Base-by-base conservation (phyloP, 148 eudicot genomes). In the Fagopyrum tataricum region DNA sequence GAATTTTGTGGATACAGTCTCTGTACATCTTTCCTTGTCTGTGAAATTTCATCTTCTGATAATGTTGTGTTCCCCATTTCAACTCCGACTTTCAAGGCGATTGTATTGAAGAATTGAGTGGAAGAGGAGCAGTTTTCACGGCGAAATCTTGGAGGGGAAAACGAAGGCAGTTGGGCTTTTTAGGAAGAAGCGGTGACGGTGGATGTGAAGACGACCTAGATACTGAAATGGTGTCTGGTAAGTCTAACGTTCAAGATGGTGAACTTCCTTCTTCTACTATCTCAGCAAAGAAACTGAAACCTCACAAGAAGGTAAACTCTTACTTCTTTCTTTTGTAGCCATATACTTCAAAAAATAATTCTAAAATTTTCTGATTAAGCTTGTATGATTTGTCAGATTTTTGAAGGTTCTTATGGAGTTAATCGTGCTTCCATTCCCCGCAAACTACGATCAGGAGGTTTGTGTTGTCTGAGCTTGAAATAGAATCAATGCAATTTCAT, bases 381-480 rank as follows among this genome's bases (percentile, higher is more conserved):
- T 55, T 42, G 7, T 9, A 46, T 46, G 69, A 64, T 64, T 61
- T 23, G 15, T 44, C 82, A 91, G 97, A 74, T 84, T 80, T 78
- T 81, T 70, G 81, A 82, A 46, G 88, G 78, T 40, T 79, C 81
- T 53, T 74, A 71, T 70, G 69, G 79, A 15, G 87, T 81, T 76
- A 76, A 80, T 73, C 77, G 81, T 77, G 71, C 85, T 56, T 76
- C 83, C 10, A 82, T 84, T 80, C 89, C 91, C 71, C 77, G 92
- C 74, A 92, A 90, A 82, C 81, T 82, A 72, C 87, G 97, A 49
- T 92, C 97, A 79, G 97, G 87, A 79, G 97, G 87, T 86, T 72
- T 11, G 7, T 51, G 8, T 14, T 12, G 18, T 13, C 69, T 23
- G 67, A 12, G 12, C 26, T 59, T 9, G 66, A 23, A 52, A 52